These are phyloP conservation scores for Phialophora chinensis DNA, from an alignment of 2,329 filamentous ascomycete genomes.

Conservation along the genomic window DNA sequence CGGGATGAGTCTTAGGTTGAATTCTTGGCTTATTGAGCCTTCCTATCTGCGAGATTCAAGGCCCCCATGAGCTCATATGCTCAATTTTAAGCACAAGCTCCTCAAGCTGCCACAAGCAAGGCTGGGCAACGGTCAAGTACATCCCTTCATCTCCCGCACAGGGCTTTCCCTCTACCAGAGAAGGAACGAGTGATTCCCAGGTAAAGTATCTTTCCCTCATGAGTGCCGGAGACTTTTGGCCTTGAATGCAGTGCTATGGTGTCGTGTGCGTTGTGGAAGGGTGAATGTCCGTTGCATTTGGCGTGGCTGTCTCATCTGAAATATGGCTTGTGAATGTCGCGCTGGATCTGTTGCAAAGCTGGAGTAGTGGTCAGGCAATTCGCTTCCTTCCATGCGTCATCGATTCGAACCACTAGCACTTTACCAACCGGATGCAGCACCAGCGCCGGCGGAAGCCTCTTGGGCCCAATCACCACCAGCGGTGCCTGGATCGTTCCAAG, in stretches of 20 bases:
- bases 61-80: neutral
- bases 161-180: constrained; percentile 86
- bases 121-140: constrained; percentile 84
- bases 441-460: constrained; percentile 43
- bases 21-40: neutral
- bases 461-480: constrained; percentile 56
- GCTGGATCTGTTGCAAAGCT: neutral
- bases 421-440: constrained; percentile 44
- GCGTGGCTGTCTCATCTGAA: neutral
- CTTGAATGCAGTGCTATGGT: constrained; percentile 27
- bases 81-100: neutral
- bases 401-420: constrained; percentile 37
- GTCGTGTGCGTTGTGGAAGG: constrained; percentile 27
- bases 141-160: constrained; percentile 78
- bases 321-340: neutral
- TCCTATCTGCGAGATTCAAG: neutral
- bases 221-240: constrained; percentile 69
- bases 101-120: constrained; percentile 10
- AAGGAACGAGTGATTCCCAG: constrained; percentile 52
- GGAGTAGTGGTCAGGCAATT: neutral
- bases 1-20: neutral
- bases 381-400: neutral
- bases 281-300: neutral
- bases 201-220: constrained; percentile 99
- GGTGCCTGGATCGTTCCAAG: constrained; percentile 63